Conservation (phyloP, 1,139 yeast species). For the Blastobotrys proliferans region DNA sequence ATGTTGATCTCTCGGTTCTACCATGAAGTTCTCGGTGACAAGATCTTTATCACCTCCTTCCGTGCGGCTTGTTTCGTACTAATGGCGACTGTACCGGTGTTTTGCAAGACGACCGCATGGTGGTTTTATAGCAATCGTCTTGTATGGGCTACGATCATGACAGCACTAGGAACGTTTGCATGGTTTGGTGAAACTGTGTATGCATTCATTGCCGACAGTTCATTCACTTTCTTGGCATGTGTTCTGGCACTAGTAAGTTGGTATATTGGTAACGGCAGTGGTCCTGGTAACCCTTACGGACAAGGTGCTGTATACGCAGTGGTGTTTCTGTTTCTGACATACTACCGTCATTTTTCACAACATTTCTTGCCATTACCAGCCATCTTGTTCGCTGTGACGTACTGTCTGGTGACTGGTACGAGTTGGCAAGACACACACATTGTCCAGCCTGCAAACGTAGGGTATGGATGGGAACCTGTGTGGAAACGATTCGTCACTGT, state of each 20-base stretch:
- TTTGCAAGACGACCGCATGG: constrained; percentile 27
- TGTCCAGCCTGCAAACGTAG: constrained; percentile 18
- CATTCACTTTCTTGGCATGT: constrained; percentile 32
- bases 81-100: constrained; percentile 29
- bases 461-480: constrained; percentile 34
- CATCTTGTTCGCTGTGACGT: constrained; percentile 32
- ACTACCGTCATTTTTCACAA: constrained; percentile 32
- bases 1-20: neutral
- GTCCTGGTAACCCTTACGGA: constrained; percentile 33
- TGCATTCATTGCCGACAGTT: constrained; percentile 27
- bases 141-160: constrained; percentile 36
- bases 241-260: constrained; percentile 34
- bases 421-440: constrained; percentile 30
- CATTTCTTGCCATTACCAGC: constrained; percentile 32
- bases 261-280: constrained; percentile 35
- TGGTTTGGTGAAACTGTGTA: constrained; percentile 36
- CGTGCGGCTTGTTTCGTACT: constrained; percentile 28
- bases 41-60: constrained; percentile 27
- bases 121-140: constrained; percentile 31
- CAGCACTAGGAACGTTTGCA: constrained; percentile 29
- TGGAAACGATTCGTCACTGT: constrained; percentile 37
- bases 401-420: constrained; percentile 31
- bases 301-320: constrained; percentile 33
- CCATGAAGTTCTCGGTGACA: constrained; percentile 13
- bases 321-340: constrained; percentile 25